Evolutionary conservation across 2,329 filamentous ascomycete species (phyloP).

Genomic region (Elsinoe fawcettii): DNA sequence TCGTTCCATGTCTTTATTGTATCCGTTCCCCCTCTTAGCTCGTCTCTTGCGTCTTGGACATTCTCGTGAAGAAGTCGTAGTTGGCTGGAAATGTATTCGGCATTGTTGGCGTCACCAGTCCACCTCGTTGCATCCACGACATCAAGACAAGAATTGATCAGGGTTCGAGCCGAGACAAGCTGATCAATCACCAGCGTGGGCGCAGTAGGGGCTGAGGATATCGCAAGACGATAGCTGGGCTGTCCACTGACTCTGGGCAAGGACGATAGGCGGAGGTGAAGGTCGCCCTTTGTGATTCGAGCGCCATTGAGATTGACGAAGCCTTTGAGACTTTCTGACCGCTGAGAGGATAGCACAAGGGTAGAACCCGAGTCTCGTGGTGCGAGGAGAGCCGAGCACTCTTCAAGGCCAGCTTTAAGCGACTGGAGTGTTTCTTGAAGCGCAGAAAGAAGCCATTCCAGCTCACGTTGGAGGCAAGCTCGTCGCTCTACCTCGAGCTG

Average conservation of each 20-base stretch:
- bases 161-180: constrained; percentile 62
- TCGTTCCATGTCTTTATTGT: constrained; percentile 50
- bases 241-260: constrained; percentile 49
- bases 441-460: constrained; percentile 56
- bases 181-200: constrained; percentile 58
- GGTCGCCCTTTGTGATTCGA: constrained; percentile 80
- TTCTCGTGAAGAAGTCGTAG: constrained; percentile 53
- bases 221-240: constrained; percentile 43
- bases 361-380: constrained; percentile 81
- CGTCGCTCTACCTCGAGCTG: constrained; percentile 47
- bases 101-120: constrained; percentile 57
- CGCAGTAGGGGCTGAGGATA: constrained; percentile 46
- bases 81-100: constrained; percentile 51
- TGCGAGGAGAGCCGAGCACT: constrained; percentile 80
- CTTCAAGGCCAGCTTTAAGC: constrained; percentile 66
- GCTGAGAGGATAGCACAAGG: constrained; percentile 76
- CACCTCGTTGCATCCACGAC: constrained; percentile 70
- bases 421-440: constrained; percentile 54
- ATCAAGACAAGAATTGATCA: constrained; percentile 76
- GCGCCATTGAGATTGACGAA: constrained; percentile 84
- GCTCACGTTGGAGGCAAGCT: constrained; percentile 48
- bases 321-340: constrained; percentile 86
- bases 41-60: constrained; percentile 52
- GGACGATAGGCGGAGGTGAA: constrained; percentile 69
- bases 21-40: constrained; percentile 49